These are phyloP conservation scores for Gossypium aridum DNA, from an alignment of 441 rosid genomes.

Conservation along the genomic window DNA sequence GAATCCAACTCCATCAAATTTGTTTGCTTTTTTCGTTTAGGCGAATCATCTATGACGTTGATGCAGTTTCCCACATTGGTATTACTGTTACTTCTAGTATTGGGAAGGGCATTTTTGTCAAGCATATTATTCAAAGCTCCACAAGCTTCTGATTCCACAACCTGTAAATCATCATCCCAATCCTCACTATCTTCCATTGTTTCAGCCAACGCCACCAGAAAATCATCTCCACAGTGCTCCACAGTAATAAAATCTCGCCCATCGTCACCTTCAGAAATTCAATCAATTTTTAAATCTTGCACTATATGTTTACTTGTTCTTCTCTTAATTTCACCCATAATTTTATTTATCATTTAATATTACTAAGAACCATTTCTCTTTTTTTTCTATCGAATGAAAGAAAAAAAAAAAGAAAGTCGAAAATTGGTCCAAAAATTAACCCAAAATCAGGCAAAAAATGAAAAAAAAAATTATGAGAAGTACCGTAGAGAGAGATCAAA, in stretches of 20 bases:
- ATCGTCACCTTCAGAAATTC: conserved; percentile 58
- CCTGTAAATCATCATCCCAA: conserved; percentile 86
- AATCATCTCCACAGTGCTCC: conserved; percentile 84
- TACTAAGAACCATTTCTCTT: not conserved
- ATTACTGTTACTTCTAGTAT: conserved; percentile 10
- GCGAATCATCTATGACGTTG: conserved; percentile 48
- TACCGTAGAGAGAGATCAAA: conserved; percentile 87
- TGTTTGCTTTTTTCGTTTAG: conserved; percentile 31
- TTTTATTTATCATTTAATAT: not conserved
- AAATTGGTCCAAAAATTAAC: not conserved
- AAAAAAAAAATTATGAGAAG: not conserved
- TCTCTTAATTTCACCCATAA: not conserved
- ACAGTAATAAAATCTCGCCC: conserved; percentile 80
- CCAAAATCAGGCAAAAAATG: not conserved
- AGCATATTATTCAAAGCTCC: conserved; percentile 62
- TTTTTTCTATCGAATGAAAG: not conserved
- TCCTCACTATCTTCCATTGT: conserved; percentile 68
- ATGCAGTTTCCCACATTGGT: conserved; percentile 20
- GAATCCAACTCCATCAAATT: conserved; percentile 54
- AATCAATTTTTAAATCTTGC: not conserved
- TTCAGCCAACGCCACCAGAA: conserved; percentile 77
- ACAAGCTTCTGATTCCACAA: conserved; percentile 72
- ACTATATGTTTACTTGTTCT: not conserved
- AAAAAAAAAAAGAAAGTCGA: not conserved
- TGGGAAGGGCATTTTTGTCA: conserved; percentile 23